Evolutionary conservation across 306 rosid genomes (phyloP), one percentile per base, ranked within the genome.

Genomic region (Neltuma alba): DNA sequence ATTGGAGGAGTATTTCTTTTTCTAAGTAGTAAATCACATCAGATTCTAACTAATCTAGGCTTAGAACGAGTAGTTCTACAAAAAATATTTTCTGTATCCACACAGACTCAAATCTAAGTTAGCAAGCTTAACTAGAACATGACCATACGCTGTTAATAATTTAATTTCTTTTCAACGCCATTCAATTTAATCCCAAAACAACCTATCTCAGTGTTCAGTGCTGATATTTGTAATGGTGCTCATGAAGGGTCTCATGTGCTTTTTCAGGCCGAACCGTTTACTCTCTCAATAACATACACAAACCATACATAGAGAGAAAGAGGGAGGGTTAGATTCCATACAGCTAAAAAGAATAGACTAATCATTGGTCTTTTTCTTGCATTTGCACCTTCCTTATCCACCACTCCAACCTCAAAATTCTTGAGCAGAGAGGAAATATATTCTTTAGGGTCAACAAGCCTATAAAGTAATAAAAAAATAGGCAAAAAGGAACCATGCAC

Each of bases 331-430:
- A 83, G 90, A 88, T 86, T 87, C 92, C 86, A 75, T 76, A 87
- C 86, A 82, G 89, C 86, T 81, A 87, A 80, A 91, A 87, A 83
- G 89, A 85, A 80, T 81, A 83, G 79, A 77, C 87, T 80, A 87
- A 86, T 86, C 83, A 87, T 87, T 82, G 88, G 80, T 77, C 84
- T 61, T 79, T 86, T 81, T 82, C 88, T 79, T 87, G 65, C 76
- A 80, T 76, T 80, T 84, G 82, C 47, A 84, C 86, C 86, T 84
- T 91, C 90, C 93, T 85, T 87, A 81, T 88, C 93, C 85, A 63
- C 85, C 86, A 84, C 91, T 84, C 88, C 80, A 88, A 84, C 88
- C 75, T 61, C 28, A 54, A 64, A 77, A 55, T 78, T 78, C 80
- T 66, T 48, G 34, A 74, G 48, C 54, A 78, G 82, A 76, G 74